Percentiles rank a stretch among this genome's conserved stretches.
These are phyloP conservation scores for Quercus phellos DNA, from an alignment of 331 rosid genomes.

Conservation along the genomic window DNA sequence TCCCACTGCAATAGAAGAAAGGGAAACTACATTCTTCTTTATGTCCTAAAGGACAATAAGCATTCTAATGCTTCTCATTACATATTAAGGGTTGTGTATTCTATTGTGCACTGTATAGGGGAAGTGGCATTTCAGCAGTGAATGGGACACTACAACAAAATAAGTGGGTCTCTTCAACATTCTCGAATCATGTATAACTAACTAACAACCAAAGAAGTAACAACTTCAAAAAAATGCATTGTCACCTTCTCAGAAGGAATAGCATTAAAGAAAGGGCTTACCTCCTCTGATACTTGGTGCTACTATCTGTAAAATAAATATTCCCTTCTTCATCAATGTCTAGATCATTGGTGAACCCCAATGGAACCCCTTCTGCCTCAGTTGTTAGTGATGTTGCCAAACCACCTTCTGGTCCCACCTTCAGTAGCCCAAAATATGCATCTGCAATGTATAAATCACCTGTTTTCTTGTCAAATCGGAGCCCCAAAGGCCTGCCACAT, in stretches of 20 bases:
- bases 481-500: constrained; percentile 95
- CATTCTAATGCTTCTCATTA: not conserved
- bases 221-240: not conserved
- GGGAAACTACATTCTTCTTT: not conserved
- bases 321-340: constrained; percentile 82
- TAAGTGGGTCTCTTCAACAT: not conserved
- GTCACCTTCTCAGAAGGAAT: constrained; percentile 4
- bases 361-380: constrained; percentile 77
- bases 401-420: constrained; percentile 93
- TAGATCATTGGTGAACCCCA: constrained; percentile 78
- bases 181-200: not conserved
- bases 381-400: constrained; percentile 75
- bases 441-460: constrained; percentile 91
- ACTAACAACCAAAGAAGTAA: constrained; percentile 4
- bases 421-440: constrained; percentile 81
- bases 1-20: not conserved
- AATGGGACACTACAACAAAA: not conserved
- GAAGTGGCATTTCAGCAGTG: not conserved
- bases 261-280: constrained; percentile 21
- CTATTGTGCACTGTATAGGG: not conserved
- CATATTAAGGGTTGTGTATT: not conserved
- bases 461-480: constrained; percentile 86
- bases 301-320: constrained; percentile 86
- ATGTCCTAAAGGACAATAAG: not conserved
- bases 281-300: constrained; percentile 71